Evolutionary conservation across 352 stramenopile genomes (phyloP).

Genomic region (Salisapilia sapeloensis): DNA sequence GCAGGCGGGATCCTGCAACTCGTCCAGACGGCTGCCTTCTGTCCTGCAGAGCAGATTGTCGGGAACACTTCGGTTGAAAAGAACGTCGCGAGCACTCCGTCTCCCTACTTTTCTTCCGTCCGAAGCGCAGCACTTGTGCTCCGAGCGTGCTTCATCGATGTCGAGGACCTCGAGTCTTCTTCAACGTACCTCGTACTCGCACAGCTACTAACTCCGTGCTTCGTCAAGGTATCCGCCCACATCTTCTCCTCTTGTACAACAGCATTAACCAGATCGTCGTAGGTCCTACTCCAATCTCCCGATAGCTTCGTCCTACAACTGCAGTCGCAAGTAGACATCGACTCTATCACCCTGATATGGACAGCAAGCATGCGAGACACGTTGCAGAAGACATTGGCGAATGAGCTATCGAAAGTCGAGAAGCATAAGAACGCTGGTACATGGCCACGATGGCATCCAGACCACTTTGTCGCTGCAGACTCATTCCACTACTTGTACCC

Average conservation of each 20-base stretch:
- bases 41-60: conserved; percentile 24
- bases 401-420: conserved; percentile 53
- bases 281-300: conserved; percentile 42
- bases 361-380: conserved; percentile 45
- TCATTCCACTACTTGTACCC: conserved; percentile 77
- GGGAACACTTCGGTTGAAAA: conserved; percentile 7
- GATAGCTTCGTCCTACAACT: conserved; percentile 41
- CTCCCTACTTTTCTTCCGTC: conserved; percentile 27
- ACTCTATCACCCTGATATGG: conserved; percentile 53
- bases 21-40: conserved; percentile 47
- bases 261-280: too few relatives aligned
- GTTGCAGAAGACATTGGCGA: conserved; percentile 26
- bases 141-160: conserved; percentile 32
- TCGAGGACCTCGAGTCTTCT: conserved; percentile 11
- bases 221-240: conserved; percentile 32
- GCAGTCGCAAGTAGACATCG: conserved; percentile 45
- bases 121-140: conserved; percentile 37
- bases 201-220: conserved; percentile 63
- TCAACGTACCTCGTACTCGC: conserved; percentile 33
- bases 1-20: conserved; percentile 47
- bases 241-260: conserved; percentile 1
- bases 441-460: conserved; percentile 64
- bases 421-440: conserved; percentile 19
- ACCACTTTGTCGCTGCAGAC: conserved; percentile 74
- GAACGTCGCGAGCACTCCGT: conserved; percentile 12